Conservation (phyloP, 2,329 filamentous ascomycete genomes). For the Alternaria triticina region DNA sequence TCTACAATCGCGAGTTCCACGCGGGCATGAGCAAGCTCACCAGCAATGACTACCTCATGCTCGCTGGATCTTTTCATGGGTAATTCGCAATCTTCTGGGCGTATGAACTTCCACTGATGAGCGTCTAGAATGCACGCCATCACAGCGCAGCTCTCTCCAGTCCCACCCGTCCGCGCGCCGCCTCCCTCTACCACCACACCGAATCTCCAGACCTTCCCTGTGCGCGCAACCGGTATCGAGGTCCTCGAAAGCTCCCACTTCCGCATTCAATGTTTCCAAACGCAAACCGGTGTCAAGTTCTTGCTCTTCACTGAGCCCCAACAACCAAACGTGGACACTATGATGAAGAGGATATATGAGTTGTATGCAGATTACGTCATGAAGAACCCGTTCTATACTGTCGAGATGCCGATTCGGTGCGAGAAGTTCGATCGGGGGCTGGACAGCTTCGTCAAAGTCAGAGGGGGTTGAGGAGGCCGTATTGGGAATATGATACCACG, state of each 20-base stretch:
- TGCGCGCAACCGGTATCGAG: conserved; percentile 76
- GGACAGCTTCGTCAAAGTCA: conserved; percentile 73
- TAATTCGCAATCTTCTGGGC: conserved; percentile 46
- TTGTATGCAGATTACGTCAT: conserved; percentile 97
- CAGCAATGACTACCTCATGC: conserved; percentile 95
- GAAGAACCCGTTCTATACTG: conserved; percentile 99
- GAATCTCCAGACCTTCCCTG: conserved; percentile 47
- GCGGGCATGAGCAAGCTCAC: conserved; percentile 85
- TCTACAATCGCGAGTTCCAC: conserved; percentile 95
- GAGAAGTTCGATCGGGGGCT: conserved; percentile 93
- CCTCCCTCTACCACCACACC: conserved; percentile 29
- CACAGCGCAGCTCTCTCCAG: conserved; percentile 53
- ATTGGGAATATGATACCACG: background rate
- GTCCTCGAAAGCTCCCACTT: conserved; percentile 94
- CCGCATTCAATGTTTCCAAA: conserved; percentile 94
- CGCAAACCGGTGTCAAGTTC: conserved; percentile 93
- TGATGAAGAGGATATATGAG: conserved; percentile 87
- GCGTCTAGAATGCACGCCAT: conserved; percentile 66
- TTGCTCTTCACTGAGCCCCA: conserved; percentile 90
- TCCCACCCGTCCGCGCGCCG: conserved; percentile 30
- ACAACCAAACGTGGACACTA: conserved; percentile 84
- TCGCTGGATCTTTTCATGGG: conserved; percentile 98
- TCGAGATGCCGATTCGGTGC: conserved; percentile 96
- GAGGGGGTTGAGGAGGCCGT: conserved; percentile 29
- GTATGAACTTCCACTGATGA: background rate